These are phyloP conservation scores for Lecanosticta acicola DNA, from an alignment of 2,329 filamentous ascomycete species.

Conservation along the genomic window DNA sequence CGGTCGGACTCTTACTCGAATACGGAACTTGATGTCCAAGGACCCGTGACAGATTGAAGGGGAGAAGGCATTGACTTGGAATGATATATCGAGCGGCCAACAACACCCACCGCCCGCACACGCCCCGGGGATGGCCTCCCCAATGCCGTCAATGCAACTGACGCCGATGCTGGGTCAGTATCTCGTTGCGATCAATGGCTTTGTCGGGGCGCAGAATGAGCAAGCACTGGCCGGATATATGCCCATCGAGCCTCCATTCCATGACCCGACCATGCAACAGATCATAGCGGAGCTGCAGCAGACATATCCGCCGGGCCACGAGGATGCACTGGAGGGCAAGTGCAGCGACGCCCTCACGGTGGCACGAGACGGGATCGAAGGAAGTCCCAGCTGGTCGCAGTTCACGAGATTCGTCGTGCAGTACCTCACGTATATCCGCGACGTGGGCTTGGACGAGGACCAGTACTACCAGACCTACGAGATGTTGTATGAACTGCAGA, in stretches of 20 bases:
- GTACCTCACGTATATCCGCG: slow-evolving; percentile 74
- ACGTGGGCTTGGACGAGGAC: slow-evolving; percentile 71
- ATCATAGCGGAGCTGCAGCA: slow-evolving; percentile 63
- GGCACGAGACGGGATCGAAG: slow-evolving; percentile 58
- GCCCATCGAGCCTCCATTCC: slow-evolving; percentile 66
- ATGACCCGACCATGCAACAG: slow-evolving; percentile 60
- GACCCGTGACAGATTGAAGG: too few relatives aligned
- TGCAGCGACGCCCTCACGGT: slow-evolving; percentile 61
- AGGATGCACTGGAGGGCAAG: slow-evolving; percentile 55
- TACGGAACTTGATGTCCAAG: too few relatives aligned
- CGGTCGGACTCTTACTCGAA: too few relatives aligned
- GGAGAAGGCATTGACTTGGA: too few relatives aligned
- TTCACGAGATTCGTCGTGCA: slow-evolving; percentile 75
- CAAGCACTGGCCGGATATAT: slow-evolving; percentile 63
- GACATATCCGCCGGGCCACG: slow-evolving; percentile 46
- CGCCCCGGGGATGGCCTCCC: too few relatives aligned
- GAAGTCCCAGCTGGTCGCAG: slow-evolving; percentile 65
- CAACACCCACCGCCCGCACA: too few relatives aligned
- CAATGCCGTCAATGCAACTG: background rate
- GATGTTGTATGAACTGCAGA: slow-evolving; percentile 65
- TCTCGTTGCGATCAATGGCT: slow-evolving; percentile 56
- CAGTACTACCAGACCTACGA: slow-evolving; percentile 72
- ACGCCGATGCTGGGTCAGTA: slow-evolving; percentile 54
- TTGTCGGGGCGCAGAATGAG: slow-evolving; percentile 61
- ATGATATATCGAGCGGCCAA: too few relatives aligned